phyloP scores from a whole-genome alignment of 1,284 basidiomycete species.

The Sporisorium scitamineum region DNA sequence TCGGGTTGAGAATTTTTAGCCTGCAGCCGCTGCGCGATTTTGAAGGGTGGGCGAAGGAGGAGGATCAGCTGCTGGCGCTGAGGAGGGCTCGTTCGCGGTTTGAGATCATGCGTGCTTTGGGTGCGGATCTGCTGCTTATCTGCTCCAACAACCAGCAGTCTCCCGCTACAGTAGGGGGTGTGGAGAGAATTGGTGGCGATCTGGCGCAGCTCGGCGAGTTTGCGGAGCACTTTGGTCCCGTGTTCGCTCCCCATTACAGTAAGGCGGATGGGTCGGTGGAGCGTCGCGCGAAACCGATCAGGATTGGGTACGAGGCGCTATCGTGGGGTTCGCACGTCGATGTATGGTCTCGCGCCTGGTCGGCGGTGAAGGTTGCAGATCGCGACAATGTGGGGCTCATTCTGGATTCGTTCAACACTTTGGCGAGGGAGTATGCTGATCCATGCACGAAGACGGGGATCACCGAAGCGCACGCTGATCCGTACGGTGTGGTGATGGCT shows the following conservation, averaged over 20 bases:
- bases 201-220: conserved; percentile 50
- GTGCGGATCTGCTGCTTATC: conserved; percentile 57
- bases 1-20: conserved; percentile 65
- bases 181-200: conserved; percentile 59
- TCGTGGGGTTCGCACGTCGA: conserved; percentile 61
- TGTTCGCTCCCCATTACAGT: background rate
- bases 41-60: conserved; percentile 61
- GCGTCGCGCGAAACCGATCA: conserved; percentile 32
- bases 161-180: conserved; percentile 53
- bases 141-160: conserved; percentile 63
- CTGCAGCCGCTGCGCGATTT: conserved; percentile 70
- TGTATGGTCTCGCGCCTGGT: conserved; percentile 68
- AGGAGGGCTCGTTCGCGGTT: conserved; percentile 46
- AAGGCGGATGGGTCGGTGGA: conserved; percentile 17
- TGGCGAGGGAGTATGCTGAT: conserved; percentile 69
- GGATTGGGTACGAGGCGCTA: conserved; percentile 63
- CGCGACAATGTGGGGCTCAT: conserved; percentile 68
- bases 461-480: conserved; percentile 40
- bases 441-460: conserved; percentile 54
- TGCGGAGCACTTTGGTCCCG: conserved; percentile 36
- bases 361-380: conserved; percentile 62
- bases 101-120: conserved; percentile 57
- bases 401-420: conserved; percentile 70
- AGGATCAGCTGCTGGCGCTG: conserved; percentile 38
- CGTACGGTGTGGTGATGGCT: conserved; percentile 49